These are phyloP conservation scores for Priceomyces carsonii DNA, from an alignment of 805 yeast genomes.

Conservation along the genomic window DNA sequence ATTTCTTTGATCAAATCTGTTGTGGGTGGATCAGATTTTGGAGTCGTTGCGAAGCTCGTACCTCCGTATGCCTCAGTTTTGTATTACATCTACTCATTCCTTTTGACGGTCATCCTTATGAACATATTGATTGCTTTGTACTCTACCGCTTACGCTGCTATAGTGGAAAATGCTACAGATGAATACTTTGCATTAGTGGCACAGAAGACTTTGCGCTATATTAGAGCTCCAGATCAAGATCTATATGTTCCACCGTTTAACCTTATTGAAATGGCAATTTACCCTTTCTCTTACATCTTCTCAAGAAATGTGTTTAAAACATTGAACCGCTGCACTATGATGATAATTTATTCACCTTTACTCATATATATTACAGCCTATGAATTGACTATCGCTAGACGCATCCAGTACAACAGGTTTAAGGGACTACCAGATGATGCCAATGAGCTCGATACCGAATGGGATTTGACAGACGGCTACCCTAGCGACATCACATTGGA, in stretches of 20 bases:
- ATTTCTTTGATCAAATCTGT: slow-evolving; percentile 69
- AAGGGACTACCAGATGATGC: slow-evolving; percentile 73
- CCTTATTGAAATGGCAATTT: slow-evolving; percentile 55
- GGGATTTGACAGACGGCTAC: slow-evolving; percentile 83
- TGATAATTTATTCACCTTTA: slow-evolving; percentile 67
- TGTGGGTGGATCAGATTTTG: slow-evolving; percentile 73
- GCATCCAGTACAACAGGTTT: slow-evolving; percentile 70
- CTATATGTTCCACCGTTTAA: slow-evolving; percentile 87
- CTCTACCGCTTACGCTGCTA: slow-evolving; percentile 79
- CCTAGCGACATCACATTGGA: slow-evolving; percentile 32
- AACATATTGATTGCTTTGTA: slow-evolving; percentile 84
- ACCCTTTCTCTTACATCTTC: slow-evolving; percentile 35
- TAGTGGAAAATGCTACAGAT: slow-evolving; percentile 79
- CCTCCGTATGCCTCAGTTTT: slow-evolving; percentile 84
- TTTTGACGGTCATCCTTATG: slow-evolving; percentile 71
- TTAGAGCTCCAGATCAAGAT: slow-evolving; percentile 85
- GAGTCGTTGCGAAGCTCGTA: slow-evolving; percentile 67
- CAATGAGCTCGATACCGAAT: slow-evolving; percentile 72
- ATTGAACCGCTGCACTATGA: slow-evolving; percentile 60
- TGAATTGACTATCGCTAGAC: slow-evolving; percentile 66
- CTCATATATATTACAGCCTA: slow-evolving; percentile 58
- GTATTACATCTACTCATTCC: slow-evolving; percentile 75
- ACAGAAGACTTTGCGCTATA: slow-evolving; percentile 77
- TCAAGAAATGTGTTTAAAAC: slow-evolving; percentile 31
- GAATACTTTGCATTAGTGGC: slow-evolving; percentile 85